phyloP scores from a whole-genome alignment of 1,284 basidiomycete species.

The Inonotus hispidus region DNA sequence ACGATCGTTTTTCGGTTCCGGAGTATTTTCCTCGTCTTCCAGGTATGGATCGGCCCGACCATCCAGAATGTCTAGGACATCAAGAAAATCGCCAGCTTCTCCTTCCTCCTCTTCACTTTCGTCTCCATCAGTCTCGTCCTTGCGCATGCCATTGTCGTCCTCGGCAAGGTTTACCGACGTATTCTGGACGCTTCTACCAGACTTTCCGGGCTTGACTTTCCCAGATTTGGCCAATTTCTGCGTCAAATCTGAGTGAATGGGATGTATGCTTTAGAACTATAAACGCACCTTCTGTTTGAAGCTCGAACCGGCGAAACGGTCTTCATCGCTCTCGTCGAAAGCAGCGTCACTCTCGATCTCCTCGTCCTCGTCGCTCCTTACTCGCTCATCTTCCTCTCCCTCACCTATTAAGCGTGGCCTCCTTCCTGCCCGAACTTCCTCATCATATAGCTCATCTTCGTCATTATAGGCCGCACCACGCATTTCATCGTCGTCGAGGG shows the following conservation, averaged over 20 bases:
- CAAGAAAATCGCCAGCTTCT: constrained; percentile 56
- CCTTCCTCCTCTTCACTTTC: constrained; percentile 42
- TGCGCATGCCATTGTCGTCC: constrained; percentile 38
- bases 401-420: constrained; percentile 54
- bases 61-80: constrained; percentile 64
- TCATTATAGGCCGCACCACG: constrained; percentile 34
- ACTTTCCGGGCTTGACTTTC: constrained; percentile 16
- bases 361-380: constrained; percentile 66
- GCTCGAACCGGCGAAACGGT: constrained; percentile 67
- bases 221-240: not conserved
- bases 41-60: constrained; percentile 48
- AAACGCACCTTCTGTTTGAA: constrained; percentile 27
- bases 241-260: not conserved
- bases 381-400: constrained; percentile 47
- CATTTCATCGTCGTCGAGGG: constrained; percentile 54
- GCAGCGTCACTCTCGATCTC: constrained; percentile 77
- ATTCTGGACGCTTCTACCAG: constrained; percentile 34
- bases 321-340: constrained; percentile 80
- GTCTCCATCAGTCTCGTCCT: constrained; percentile 22
- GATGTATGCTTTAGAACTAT: not conserved
- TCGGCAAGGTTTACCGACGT: constrained; percentile 65
- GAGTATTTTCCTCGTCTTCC: constrained; percentile 24
- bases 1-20: constrained; percentile 22
- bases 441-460: constrained; percentile 32
- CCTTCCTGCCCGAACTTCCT: constrained; percentile 31